Conservation (phyloP, 495 filamentous ascomycete genomes). For the Astrocystis sublimbata region DNA sequence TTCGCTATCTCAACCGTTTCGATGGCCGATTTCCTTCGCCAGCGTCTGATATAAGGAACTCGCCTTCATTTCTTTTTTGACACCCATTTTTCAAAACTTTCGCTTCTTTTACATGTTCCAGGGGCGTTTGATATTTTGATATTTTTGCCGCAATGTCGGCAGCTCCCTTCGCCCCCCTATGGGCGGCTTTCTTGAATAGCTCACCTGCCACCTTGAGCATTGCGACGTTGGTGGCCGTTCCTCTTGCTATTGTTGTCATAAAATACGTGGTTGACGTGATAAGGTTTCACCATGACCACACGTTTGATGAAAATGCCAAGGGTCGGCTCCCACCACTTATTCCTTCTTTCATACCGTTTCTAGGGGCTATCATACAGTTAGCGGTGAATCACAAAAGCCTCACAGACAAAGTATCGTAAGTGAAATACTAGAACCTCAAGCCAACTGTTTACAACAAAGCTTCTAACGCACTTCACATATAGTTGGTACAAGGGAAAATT, state of each 20-base stretch:
- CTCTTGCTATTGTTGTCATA: not conserved
- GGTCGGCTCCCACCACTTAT: not conserved
- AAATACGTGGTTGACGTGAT: slow-evolving; percentile 4
- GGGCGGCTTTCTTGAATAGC: not conserved
- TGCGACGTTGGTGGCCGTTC: not conserved
- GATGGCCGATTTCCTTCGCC: not conserved
- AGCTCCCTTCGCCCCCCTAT: slow-evolving; percentile 8
- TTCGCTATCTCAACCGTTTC: not conserved
- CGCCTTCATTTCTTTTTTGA: not conserved
- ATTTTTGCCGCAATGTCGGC: slow-evolving; percentile 3
- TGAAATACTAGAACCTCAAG: too few relatives aligned
- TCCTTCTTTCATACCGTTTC: slow-evolving; percentile 1
- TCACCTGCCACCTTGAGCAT: slow-evolving; percentile 1
- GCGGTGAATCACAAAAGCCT: not conserved
- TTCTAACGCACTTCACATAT: not conserved
- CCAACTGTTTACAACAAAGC: not conserved
- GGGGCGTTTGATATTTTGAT: not conserved
- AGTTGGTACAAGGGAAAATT: slow-evolving; percentile 15
- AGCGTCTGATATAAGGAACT: not conserved
- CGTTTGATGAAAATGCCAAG: not conserved
- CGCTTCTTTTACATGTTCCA: not conserved
- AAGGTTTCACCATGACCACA: slow-evolving; percentile 6
- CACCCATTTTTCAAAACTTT: not conserved
- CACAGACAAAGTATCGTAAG: slow-evolving; percentile 11
- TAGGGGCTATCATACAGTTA: slow-evolving; percentile 7